Percentiles rank a stretch among this genome's conserved stretches.
Evolutionary conservation across 2,329 filamentous ascomycete species (phyloP).

Genomic region (Tolypocladium amazonense): DNA sequence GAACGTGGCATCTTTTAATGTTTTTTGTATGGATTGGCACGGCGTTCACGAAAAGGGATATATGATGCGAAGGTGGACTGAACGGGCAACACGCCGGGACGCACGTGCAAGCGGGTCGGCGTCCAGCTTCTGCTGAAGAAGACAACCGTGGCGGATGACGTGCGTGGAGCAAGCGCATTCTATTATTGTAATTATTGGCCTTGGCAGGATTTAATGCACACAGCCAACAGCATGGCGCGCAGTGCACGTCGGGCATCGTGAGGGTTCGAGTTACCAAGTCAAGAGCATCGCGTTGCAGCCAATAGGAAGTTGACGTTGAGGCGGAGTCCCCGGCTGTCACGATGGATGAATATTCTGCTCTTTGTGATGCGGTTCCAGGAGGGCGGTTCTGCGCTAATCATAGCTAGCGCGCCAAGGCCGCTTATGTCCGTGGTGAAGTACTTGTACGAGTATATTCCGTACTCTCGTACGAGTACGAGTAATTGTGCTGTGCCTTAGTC

Average conservation of each 20-base stretch:
- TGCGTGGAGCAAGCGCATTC: background rate
- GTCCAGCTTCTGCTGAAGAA: background rate
- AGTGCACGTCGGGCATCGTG: background rate
- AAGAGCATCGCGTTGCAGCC: background rate
- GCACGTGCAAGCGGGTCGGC: background rate
- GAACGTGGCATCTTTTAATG: background rate
- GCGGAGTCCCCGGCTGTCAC: background rate
- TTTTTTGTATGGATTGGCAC: slow-evolving; percentile 9
- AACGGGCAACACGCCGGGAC: background rate
- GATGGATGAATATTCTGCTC: background rate
- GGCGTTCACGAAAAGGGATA: slow-evolving; percentile 9
- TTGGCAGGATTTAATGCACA: background rate
- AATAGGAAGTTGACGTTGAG: background rate
- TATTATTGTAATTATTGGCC: background rate
- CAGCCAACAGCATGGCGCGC: background rate
- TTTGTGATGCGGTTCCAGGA: background rate
- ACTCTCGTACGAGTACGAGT: background rate
- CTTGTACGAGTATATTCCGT: background rate
- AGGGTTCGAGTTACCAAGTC: background rate
- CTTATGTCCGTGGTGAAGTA: background rate
- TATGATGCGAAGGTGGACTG: background rate
- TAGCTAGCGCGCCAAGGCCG: background rate
- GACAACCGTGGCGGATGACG: background rate
- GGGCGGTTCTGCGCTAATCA: slow-evolving; percentile 4
- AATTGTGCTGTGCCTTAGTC: background rate